Base-by-base conservation (phyloP, 805 yeast genomes). In the Myxozyma neotropica region DNA sequence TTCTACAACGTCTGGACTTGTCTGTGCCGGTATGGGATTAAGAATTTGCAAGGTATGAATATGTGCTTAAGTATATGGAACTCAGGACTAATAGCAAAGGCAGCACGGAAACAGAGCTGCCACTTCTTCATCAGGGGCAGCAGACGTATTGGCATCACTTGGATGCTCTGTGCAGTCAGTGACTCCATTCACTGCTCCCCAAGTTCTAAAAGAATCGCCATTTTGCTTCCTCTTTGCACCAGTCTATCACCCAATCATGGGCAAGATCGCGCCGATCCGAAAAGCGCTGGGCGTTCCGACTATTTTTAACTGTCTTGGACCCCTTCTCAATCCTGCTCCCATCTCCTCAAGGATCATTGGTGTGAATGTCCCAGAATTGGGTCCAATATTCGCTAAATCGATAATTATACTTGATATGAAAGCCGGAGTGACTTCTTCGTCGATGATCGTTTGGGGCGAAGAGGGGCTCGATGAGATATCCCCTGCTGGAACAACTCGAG, bases 21-120 rank as follows among this genome's bases (percentile, higher is more conserved):
- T 94, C 1, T 94, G 91, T 0, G 89, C 98, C 0, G 99, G 99
- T 6, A 87, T 90, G 78, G 81, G 82, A 4, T 55, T 93, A 43
- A 81, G 82, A 23, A 86, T 94, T 17, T 89, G 96, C 71, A 94
- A 94, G 61, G 67, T 63, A n/a, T 63, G 43, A n/a, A 15, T 27
- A 43, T 36, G 21, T 45, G 23, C 4, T 7, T 4, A 6, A 6
- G 26, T n/a, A 24, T 21, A 2, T 31, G 10, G 6, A 15, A 13
- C 13, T 12, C 4, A 19, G 4, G 12, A n/a, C n/a, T 21, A 19
- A 26, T 19, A 1, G 33, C 8, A n/a, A n/a, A 17, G 15, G 8
- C 27, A 63, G 68, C 99, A 94, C 73, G 99, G 99, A 24, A 98
- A 98, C 13, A 93, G 94, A 69, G 98, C 99, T 0, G 85, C 96